Conservation (phyloP, 73 alveolate species). For the Paramecium sonneborni region DNA sequence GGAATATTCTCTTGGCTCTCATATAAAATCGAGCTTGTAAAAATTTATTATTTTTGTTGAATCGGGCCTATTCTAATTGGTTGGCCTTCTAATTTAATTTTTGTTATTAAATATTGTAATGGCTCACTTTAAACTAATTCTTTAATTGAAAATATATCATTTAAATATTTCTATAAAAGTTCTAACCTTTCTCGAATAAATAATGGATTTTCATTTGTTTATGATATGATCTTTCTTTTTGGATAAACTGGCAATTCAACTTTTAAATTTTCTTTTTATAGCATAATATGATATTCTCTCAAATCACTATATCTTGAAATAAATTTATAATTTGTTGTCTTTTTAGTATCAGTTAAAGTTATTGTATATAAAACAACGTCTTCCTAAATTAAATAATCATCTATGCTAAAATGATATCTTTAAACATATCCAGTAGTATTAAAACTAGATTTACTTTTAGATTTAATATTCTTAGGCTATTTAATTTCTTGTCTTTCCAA, state of each 20-base stretch:
- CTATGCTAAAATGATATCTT: slow-evolving; percentile 25
- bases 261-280: not conserved
- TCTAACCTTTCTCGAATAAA: slow-evolving; percentile 16
- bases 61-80: not conserved
- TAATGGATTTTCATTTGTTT: slow-evolving; percentile 42
- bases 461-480: not conserved
- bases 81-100: slow-evolving; percentile 5
- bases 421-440: not conserved
- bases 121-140: slow-evolving; percentile 18
- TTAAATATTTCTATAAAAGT: not conserved
- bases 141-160: not conserved
- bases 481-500: slow-evolving; percentile 33
- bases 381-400: not conserved
- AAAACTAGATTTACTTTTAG: not conserved
- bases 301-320: slow-evolving; percentile 21
- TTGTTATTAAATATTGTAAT: not conserved
- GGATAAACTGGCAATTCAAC: not conserved
- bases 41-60: not conserved
- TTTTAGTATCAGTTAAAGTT: not conserved
- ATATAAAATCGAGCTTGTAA: not conserved
- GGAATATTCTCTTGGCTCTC: not conserved
- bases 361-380: slow-evolving; percentile 2
- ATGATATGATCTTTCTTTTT: slow-evolving; percentile 10
- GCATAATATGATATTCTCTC: slow-evolving; percentile 3
- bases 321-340: not conserved